Conservation (phyloP, 768 basidiomycete genomes). For the Phaeolepiota aurea region DNA sequence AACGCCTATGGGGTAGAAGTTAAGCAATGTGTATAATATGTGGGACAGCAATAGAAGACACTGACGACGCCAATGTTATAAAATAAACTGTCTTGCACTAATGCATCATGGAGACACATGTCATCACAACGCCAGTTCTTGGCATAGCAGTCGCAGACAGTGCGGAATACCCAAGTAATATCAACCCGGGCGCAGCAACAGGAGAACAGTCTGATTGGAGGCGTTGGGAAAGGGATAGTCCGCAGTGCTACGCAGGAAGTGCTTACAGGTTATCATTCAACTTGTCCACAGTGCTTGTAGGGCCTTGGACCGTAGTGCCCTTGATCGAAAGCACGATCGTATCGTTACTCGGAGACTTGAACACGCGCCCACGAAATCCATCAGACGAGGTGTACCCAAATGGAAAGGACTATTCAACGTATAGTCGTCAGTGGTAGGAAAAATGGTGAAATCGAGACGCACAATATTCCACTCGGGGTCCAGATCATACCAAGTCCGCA, state of each 20-base stretch:
- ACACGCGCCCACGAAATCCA: constrained; percentile 89
- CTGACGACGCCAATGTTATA: constrained; percentile 82
- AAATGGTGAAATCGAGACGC: constrained; percentile 13
- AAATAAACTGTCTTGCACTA: constrained; percentile 87
- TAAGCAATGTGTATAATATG: background rate
- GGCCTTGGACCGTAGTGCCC: constrained; percentile 73
- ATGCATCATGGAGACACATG: constrained; percentile 73
- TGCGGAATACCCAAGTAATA: constrained; percentile 75
- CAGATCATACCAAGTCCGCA: constrained; percentile 74
- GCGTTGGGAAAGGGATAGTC: no score
- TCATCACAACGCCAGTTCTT: constrained; percentile 68
- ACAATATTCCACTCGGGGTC: constrained; percentile 66
- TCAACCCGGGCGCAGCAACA: constrained; percentile 93
- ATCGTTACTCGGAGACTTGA: constrained; percentile 67
- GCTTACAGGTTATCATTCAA: constrained; percentile 76
- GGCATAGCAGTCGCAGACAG: constrained; percentile 85
- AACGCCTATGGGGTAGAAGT: constrained; percentile 46
- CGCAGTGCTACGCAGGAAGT: background rate
- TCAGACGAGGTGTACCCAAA: constrained; percentile 71
- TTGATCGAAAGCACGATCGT: constrained; percentile 88
- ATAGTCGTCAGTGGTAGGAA: constrained; percentile 2
- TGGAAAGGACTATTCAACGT: constrained; percentile 54
- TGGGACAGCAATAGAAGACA: constrained; percentile 7
- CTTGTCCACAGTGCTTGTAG: constrained; percentile 87
- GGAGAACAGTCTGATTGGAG: constrained; percentile 53